Percentiles rank a stretch among this genome's conserved stretches.
Conservation (phyloP, 495 filamentous ascomycete genomes). For the Hyaloscypha bicolor region DNA sequence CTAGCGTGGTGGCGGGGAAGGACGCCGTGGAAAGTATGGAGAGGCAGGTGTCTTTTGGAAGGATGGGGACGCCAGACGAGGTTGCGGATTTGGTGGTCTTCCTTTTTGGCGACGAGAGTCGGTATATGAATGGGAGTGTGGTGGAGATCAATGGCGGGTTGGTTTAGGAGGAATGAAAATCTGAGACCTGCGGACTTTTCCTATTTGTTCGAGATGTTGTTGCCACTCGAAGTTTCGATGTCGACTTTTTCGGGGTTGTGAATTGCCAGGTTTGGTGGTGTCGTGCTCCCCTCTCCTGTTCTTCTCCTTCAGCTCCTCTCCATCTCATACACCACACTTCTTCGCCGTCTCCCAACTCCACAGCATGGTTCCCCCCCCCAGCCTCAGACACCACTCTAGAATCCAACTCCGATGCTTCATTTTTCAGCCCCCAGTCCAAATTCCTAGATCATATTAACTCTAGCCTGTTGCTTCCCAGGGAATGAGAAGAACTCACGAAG, state of each 20-base stretch:
- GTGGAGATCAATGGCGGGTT: constrained; percentile 44
- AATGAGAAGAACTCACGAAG: constrained; percentile 5
- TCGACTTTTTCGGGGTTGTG: too few species aligned
- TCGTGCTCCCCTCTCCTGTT: too few species aligned
- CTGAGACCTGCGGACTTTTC: too few species aligned
- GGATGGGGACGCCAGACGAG: constrained; percentile 55
- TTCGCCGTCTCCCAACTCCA: background rate
- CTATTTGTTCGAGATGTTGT: too few species aligned
- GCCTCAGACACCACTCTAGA: constrained; percentile 3
- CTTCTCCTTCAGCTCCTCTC: too few species aligned
- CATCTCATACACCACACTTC: background rate
- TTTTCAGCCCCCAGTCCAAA: constrained; percentile 5
- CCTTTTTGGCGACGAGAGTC: constrained; percentile 50
- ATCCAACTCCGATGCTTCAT: constrained; percentile 4
- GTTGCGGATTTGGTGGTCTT: constrained; percentile 55
- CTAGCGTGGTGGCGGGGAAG: constrained; percentile 31
- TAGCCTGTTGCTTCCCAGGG: too few species aligned
- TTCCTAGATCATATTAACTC: background rate
- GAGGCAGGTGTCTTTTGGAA: constrained; percentile 17
- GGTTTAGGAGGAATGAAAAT: constrained; percentile 12
- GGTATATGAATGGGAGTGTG: constrained; percentile 58
- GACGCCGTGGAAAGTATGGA: constrained; percentile 24
- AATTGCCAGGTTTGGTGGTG: too few species aligned
- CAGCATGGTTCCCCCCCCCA: background rate
- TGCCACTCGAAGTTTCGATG: too few species aligned